A percentile compares a stretch with the other conserved stretches of the same genome.
These are phyloP conservation scores for Pythium brachiatum DNA, from an alignment of 352 stramenopile genomes.

Conservation along the genomic window DNA sequence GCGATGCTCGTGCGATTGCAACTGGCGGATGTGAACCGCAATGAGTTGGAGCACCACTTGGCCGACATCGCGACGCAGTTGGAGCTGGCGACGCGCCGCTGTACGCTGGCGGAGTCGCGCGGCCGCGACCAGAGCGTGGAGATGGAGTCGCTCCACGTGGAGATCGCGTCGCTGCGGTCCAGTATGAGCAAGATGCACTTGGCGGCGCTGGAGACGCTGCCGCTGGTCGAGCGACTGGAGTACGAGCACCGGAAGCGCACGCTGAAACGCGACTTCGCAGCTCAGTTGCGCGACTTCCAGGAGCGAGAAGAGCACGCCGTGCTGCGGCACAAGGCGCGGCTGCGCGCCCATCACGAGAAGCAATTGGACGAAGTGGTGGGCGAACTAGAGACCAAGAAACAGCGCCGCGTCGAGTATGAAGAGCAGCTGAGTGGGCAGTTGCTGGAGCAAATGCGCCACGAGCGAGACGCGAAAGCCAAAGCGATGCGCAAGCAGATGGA, in stretches of 20 bases:
- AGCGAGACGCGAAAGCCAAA: constrained; percentile 44
- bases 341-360: constrained; percentile 59
- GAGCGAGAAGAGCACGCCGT: constrained; percentile 67
- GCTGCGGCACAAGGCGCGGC: constrained; percentile 60
- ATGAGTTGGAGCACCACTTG: constrained; percentile 38
- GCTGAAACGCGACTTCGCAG: constrained; percentile 54
- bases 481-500: constrained; percentile 44
- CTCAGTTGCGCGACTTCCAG: constrained; percentile 64
- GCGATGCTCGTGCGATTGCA: constrained; percentile 62
- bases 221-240: constrained; percentile 27
- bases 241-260: constrained; percentile 78
- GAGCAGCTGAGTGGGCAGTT: constrained; percentile 47
- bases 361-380: constrained; percentile 60
- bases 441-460: constrained; percentile 48
- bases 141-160: constrained; percentile 24
- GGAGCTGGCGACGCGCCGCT: constrained; percentile 32
- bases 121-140: constrained; percentile 21
- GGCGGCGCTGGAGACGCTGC: constrained; percentile 27
- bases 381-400: constrained; percentile 58
- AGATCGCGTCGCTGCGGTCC: constrained; percentile 34
- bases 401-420: constrained; percentile 59
- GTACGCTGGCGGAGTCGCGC: constrained; percentile 19
- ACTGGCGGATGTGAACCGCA: constrained; percentile 40
- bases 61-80: constrained; percentile 34
- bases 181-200: constrained; percentile 32